Conservation (phyloP, 768 basidiomycete species). For the Termitomyces sp. region DNA sequence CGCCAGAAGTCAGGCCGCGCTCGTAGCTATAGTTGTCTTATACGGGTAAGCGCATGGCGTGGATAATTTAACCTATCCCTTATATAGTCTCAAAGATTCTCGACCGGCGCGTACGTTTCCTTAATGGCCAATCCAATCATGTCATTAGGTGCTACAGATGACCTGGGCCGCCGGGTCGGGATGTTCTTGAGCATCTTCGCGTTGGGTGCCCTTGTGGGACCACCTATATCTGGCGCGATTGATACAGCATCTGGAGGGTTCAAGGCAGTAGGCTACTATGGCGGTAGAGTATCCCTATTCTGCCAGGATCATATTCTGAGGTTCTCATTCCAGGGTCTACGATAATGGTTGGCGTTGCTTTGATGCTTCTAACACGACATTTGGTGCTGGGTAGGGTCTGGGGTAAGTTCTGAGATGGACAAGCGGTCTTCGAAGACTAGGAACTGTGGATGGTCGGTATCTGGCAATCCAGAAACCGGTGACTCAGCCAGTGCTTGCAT, state of each 20-base stretch:
- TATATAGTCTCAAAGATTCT: constrained; percentile 33
- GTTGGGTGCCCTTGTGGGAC: constrained; percentile 61
- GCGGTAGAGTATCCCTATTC: constrained; percentile 5
- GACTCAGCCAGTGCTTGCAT: too few species aligned
- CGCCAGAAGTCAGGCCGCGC: constrained; percentile 34
- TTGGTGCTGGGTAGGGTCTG: constrained; percentile 10
- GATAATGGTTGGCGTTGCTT: constrained; percentile 12
- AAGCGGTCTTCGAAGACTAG: not conserved
- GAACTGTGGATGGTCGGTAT: too few species aligned
- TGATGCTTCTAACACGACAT: constrained; percentile 14
- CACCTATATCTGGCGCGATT: constrained; percentile 74
- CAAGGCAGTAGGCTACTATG: constrained; percentile 40
- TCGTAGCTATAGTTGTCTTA: constrained; percentile 51
- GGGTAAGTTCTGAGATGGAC: constrained; percentile 12
- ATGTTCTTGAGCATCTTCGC: constrained; percentile 60
- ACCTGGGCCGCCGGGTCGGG: constrained; percentile 63
- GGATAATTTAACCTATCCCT: not conserved
- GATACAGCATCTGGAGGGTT: constrained; percentile 48
- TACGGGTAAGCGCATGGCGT: constrained; percentile 47
- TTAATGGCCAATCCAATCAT: constrained; percentile 55
- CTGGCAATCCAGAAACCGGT: too few species aligned
- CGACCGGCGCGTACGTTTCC: constrained; percentile 59
- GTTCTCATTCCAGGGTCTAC: constrained; percentile 8
- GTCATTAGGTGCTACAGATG: constrained; percentile 52
- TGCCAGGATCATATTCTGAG: not conserved